Base-by-base conservation (phyloP, 208 protist genomes). In the Porcisia deanei region DNA sequence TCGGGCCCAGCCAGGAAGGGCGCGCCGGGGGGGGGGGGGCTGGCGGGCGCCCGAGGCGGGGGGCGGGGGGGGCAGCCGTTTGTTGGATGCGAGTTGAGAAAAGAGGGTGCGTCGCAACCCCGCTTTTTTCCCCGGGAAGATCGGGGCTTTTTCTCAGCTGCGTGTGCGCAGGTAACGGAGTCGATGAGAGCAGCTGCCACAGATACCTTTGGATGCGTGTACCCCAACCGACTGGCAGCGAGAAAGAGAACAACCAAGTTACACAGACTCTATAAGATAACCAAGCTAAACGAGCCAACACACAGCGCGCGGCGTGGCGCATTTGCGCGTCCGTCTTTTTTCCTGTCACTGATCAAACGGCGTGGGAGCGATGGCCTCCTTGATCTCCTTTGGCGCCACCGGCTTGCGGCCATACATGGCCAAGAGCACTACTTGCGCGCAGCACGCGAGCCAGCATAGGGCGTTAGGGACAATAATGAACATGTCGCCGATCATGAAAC, bases 401-500 rank as follows among this genome's bases (percentile, higher is more conserved):
- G 75, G 73, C 52, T 55, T 73, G 14, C 84, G 74, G 9, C 88
- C 85, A 79, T 90, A 92, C 54, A 71, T 84, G 68, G 90, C 64
- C 25, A 92, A 70, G 3, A 92, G 83, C 1, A 61, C 76, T 16
- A 88, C 64, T 73, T 90, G 88, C 25, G 75, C 75, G 16, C 59
- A 63, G 55, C 77, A 87, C 30, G 86, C 80, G 10, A 88, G 47
- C 54, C 80, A 78, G 63, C 85, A 82, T 30, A 88, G 76, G 59
- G 68, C 10, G 73, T 90, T 88, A 41, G 85, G 78, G 55, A 79
- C 70, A 75, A 86, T 65, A 45, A 92, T 78, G 71, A 92, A 89
- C 8, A 70, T 63, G 69, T 92, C 85, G 4, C 67, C 18, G 1
- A 53, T 79, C 76, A 92, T 87, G 43, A 82, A 68, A 20, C 85